Percentiles rank a stretch among this genome's conserved stretches.
These are phyloP conservation scores for Neofusicoccum sp. DNA, from an alignment of 2,329 filamentous ascomycete species.

Conservation along the genomic window DNA sequence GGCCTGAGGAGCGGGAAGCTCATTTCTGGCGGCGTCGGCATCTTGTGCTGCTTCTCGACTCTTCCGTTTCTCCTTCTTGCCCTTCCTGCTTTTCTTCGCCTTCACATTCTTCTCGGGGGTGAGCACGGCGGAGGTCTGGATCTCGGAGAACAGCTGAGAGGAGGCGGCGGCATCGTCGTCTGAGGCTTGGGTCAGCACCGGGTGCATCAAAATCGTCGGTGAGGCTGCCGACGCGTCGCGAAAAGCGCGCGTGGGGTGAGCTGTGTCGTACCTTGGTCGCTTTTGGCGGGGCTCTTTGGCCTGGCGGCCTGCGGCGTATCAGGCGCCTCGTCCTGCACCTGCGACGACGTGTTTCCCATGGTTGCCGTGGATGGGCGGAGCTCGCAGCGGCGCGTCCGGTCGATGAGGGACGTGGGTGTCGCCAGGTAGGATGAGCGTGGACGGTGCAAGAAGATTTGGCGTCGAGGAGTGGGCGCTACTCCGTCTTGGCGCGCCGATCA, in stretches of 20 bases:
- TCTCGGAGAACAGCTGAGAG: constrained; percentile 11
- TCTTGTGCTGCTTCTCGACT: neutral
- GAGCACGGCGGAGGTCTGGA: neutral
- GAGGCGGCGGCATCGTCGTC: constrained; percentile 20
- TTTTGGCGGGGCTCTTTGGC: neutral
- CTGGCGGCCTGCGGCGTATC: neutral
- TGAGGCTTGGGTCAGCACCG: neutral
- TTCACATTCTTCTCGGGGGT: neutral
- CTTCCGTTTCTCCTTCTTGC: neutral
- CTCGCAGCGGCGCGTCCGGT: constrained; percentile 3
- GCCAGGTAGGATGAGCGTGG: constrained; percentile 10
- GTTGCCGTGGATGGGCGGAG: neutral
- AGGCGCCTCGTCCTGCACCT: neutral
- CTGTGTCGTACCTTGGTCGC: neutral
- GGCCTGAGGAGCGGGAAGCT: neutral
- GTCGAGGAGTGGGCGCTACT: constrained; percentile 5
- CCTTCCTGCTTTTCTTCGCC: constrained; percentile 15
- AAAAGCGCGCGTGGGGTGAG: neutral
- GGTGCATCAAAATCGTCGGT: constrained; percentile 9
- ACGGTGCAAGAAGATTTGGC: constrained; percentile 1
- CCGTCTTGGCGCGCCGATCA: constrained; percentile 8
- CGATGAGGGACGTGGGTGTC: neutral
- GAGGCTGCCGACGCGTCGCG: constrained; percentile 6
- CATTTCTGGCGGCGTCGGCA: neutral
- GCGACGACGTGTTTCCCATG: constrained; percentile 15